Evolutionary conservation across 805 yeast species (phyloP), one percentile per base, ranked within the genome.

Genomic region (Dipodascus albidus): DNA sequence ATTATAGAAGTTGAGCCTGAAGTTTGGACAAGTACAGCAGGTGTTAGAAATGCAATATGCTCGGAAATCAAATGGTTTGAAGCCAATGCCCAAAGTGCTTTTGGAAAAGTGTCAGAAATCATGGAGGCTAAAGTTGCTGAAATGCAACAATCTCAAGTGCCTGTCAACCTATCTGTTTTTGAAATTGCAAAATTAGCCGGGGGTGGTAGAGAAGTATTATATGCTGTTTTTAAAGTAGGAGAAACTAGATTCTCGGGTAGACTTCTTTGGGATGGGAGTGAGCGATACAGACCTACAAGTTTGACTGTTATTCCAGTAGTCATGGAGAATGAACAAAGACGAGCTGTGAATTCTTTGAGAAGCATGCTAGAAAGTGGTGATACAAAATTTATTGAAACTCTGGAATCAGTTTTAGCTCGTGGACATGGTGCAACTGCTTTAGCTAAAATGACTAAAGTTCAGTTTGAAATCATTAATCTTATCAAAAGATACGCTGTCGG

Each of bases 401-500:
- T 47, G 8, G 49, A 47, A 22, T 9, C 6, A 4, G 11, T 22
- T 4, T 22, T 47, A 15, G 4, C 24, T 9, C 14, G 23, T 6
- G 27, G 27, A 3, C 14, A 47, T 4, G 4, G 14, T 4, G 31
- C 19, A 11, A 27, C 23, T 47, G 17, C n/a, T 22, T n/a, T n/a
- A 6, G 8, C 8, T 20, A 22, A 21, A 15, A 3, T 47, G 17
- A 47, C n/a, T 19, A 21, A 47, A 9, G 31, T 11, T n/a, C 27
- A 47, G 27, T 8, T 9, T 4, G 31, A 47, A 14, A 23, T 52
- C n/a, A 17, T 49, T 17, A n/a, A 31, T 2, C 54, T 60, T 6
- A 27, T 55, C 6, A 57, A 52, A 42, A 49, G 61, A 4, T 60
- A 50, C 48, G 59, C 62, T 6, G 52, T 60, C 1, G 54, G 58